A percentile compares a stretch with the other conserved stretches of the same genome.
Evolutionary conservation across 352 stramenopile genomes (phyloP).

Genomic region (Pythium brachiatum): DNA sequence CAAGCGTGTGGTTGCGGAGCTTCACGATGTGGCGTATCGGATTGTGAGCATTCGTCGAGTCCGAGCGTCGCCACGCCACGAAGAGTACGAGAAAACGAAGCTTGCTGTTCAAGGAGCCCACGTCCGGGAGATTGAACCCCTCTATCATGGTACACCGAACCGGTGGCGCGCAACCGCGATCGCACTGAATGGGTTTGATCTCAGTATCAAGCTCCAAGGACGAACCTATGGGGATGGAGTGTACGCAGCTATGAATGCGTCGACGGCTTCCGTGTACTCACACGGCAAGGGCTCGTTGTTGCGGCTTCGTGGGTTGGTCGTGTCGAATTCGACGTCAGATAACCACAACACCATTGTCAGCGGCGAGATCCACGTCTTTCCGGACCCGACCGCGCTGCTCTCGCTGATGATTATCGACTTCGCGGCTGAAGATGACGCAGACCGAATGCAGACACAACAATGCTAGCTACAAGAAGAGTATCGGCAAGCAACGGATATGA

Average conservation of each 20-base stretch:
- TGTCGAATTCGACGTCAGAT: not conserved
- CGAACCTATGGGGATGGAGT: slow-evolving; percentile 15
- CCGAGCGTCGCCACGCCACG: not conserved
- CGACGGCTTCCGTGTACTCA: not conserved
- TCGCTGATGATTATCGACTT: slow-evolving; percentile 18
- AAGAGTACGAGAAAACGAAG: slow-evolving; percentile 1
- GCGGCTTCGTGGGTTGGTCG: slow-evolving; percentile 1
- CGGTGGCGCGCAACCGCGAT: slow-evolving; percentile 23
- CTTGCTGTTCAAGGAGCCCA: not conserved
- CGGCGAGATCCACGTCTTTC: not conserved
- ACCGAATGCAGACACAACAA: not conserved
- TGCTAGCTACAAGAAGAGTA: too few species aligned
- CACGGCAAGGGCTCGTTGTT: slow-evolving; percentile 1
- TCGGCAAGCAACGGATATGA: too few species aligned
- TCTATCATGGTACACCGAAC: slow-evolving; percentile 27
- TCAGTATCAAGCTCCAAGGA: slow-evolving; percentile 2
- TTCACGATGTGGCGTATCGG: not conserved
- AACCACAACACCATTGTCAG: not conserved
- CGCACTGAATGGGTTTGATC: slow-evolving; percentile 19
- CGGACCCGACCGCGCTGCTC: slow-evolving; percentile 9
- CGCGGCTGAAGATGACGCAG: not conserved
- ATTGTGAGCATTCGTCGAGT: slow-evolving; percentile 16
- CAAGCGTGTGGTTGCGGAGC: slow-evolving; percentile 3
- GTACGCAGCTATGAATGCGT: slow-evolving; percentile 4
- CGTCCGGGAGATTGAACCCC: slow-evolving; percentile 5